These are phyloP conservation scores for Papiliotrema laurentii DNA, from an alignment of 1,284 basidiomycete species.

Conservation along the genomic window DNA sequence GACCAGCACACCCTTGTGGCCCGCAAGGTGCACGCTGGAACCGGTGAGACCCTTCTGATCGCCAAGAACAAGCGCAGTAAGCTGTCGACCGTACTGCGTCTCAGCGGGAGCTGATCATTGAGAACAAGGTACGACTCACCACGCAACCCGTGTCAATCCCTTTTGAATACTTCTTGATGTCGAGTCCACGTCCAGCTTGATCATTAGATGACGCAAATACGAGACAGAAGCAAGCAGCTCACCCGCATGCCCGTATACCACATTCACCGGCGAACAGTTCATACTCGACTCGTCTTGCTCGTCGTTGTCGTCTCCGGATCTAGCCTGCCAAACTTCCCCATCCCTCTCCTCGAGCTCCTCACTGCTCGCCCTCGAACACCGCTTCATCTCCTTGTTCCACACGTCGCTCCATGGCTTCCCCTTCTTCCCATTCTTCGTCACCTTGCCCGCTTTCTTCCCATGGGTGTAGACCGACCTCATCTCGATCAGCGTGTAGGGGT, in stretches of 20 bases:
- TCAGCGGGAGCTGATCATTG: background rate
- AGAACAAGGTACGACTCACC: conserved; percentile 20
- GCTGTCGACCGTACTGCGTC: conserved; percentile 33
- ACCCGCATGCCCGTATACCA: conserved; percentile 74
- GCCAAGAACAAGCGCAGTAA: conserved; percentile 43
- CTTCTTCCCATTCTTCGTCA: conserved; percentile 56
- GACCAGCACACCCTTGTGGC: conserved; percentile 29
- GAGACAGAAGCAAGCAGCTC: conserved; percentile 16
- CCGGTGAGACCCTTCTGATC: conserved; percentile 24
- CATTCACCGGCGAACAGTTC: conserved; percentile 65
- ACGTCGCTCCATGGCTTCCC: conserved; percentile 68
- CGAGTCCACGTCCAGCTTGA: conserved; percentile 63
- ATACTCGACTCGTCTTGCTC: conserved; percentile 12
- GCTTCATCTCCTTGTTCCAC: conserved; percentile 66
- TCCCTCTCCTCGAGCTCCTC: conserved; percentile 8
- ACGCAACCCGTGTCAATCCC: conserved; percentile 81
- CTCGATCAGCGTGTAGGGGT: conserved; percentile 70
- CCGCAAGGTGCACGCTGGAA: conserved; percentile 27
- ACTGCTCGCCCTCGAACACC: conserved; percentile 49
- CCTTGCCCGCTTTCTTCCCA: conserved; percentile 46
- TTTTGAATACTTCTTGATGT: conserved; percentile 70
- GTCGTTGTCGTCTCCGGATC: background rate
- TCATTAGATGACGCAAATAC: background rate
- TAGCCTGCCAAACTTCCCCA: background rate
- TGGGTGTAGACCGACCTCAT: conserved; percentile 62